Conservation (phyloP, 129 eudicot species). For the Rutidosis leptorrhynchoides region DNA sequence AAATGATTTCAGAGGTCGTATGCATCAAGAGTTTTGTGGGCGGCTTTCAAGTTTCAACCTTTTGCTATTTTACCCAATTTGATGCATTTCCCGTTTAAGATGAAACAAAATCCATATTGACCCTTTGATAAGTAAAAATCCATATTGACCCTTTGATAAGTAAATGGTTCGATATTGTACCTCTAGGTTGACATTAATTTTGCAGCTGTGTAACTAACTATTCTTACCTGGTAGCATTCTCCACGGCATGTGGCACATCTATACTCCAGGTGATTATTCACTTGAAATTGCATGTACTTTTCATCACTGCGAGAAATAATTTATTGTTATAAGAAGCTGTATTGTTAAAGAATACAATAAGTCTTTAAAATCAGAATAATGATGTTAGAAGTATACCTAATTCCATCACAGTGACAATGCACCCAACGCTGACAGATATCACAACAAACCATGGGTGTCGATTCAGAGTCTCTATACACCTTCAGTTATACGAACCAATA, state of each 20-base stretch:
- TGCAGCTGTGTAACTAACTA: neutral
- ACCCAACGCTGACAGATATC: conserved; percentile 97
- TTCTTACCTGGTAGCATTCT: conserved; percentile 75
- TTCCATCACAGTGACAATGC: conserved; percentile 92
- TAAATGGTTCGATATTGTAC: neutral
- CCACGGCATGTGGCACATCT: conserved; percentile 96
- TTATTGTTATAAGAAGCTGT: conserved; percentile 4
- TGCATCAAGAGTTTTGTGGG: neutral
- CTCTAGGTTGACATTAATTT: conserved; percentile 9
- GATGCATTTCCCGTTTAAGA: neutral
- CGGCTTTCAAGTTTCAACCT: neutral
- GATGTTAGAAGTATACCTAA: conserved; percentile 56
- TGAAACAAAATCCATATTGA: too few relatives aligned
- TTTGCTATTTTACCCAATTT: neutral
- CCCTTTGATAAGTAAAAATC: neutral
- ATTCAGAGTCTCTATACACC: conserved; percentile 98
- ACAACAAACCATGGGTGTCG: conserved; percentile 99
- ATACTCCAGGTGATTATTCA: conserved; percentile 77
- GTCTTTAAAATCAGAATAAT: conserved; percentile 13
- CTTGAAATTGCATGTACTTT: conserved; percentile 84
- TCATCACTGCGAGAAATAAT: conserved; percentile 65
- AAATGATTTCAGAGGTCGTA: neutral
- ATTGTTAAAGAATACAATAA: conserved; percentile 7
- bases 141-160: conserved; percentile 7
- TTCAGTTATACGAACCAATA: conserved; percentile 27